Conservation (phyloP, 257 asterid species). For the Linderniella brevidens region DNA sequence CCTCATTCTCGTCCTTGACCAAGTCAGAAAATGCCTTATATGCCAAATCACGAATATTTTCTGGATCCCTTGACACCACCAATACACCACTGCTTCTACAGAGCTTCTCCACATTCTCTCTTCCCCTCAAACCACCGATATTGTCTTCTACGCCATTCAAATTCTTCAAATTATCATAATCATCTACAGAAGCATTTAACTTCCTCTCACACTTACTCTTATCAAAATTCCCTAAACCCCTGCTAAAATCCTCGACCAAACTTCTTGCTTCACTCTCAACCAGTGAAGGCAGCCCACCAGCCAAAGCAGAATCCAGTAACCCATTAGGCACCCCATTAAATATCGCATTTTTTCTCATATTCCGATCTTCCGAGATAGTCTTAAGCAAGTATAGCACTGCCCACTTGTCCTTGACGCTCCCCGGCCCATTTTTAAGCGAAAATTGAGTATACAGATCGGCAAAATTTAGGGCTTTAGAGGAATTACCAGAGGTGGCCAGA, state of each 20-base stretch:
- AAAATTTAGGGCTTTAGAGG: slow-evolving; percentile 84
- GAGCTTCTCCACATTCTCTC: slow-evolving; percentile 32
- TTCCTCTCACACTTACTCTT: too few species aligned
- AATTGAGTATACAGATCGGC: slow-evolving; percentile 66
- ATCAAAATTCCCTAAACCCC: slow-evolving; percentile 10
- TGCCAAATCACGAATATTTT: slow-evolving; percentile 70
- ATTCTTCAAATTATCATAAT: too few species aligned
- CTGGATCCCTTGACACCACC: slow-evolving; percentile 67
- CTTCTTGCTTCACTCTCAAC: slow-evolving; percentile 17
- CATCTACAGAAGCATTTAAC: too few species aligned
- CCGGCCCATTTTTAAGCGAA: slow-evolving; percentile 53
- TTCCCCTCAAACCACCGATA: slow-evolving; percentile 12
- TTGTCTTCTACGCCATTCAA: too few species aligned
- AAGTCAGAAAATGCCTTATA: slow-evolving; percentile 55
- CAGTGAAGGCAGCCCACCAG: slow-evolving; percentile 63
- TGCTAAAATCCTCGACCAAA: slow-evolving; percentile 17
- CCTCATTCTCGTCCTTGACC: slow-evolving; percentile 79
- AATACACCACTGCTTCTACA: slow-evolving; percentile 57
- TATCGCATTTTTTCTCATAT: slow-evolving; percentile 20
- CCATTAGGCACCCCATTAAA: slow-evolving; percentile 25
- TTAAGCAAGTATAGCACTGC: slow-evolving; percentile 81
- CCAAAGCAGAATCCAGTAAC: slow-evolving; percentile 38
- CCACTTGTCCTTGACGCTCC: slow-evolving; percentile 79
- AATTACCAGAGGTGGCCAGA: slow-evolving; percentile 87
- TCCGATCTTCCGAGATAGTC: slow-evolving; percentile 70